Percentiles rank a stretch among this genome's conserved stretches.
These are phyloP conservation scores for Arctostaphylos glauca DNA, from an alignment of 148 eudicot genomes.

Conservation along the genomic window DNA sequence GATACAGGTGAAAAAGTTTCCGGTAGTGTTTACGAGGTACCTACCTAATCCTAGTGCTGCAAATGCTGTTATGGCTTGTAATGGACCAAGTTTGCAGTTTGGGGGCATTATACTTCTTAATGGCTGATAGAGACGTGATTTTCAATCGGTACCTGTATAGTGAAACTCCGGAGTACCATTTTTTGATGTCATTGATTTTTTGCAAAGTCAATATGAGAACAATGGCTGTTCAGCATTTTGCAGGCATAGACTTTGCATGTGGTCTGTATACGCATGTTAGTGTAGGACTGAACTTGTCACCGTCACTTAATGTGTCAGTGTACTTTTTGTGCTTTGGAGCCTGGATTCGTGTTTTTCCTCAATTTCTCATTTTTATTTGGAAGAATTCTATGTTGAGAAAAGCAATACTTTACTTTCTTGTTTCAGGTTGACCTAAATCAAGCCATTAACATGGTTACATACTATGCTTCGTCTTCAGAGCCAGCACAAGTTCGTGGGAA, in stretches of 20 bases:
- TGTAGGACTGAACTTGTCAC: not conserved
- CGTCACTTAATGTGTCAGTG: not conserved
- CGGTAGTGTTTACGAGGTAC: not conserved
- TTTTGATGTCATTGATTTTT: not conserved
- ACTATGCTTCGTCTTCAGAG: constrained; percentile 69
- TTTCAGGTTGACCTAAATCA: constrained; percentile 68
- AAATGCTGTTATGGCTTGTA: not conserved
- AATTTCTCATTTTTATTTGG: not conserved
- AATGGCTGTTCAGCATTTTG: not conserved
- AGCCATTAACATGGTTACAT: constrained; percentile 72
- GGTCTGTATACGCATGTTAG: not conserved
- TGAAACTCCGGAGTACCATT: not conserved
- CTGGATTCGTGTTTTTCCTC: not conserved
- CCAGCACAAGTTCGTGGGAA: constrained; percentile 75
- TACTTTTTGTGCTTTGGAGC: not conserved
- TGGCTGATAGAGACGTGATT: not conserved
- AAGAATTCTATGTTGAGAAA: not conserved
- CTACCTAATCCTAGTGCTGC: not conserved
- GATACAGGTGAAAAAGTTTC: not conserved
- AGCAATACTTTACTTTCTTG: not conserved
- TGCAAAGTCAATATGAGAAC: not conserved
- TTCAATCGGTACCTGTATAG: not conserved
- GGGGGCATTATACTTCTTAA: not conserved
- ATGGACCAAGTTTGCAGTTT: not conserved
- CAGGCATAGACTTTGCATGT: not conserved